Percentiles rank a stretch among this genome's conserved stretches.
These are phyloP conservation scores for Populus hybrid DNA, from an alignment of 441 rosid species.

Conservation along the genomic window DNA sequence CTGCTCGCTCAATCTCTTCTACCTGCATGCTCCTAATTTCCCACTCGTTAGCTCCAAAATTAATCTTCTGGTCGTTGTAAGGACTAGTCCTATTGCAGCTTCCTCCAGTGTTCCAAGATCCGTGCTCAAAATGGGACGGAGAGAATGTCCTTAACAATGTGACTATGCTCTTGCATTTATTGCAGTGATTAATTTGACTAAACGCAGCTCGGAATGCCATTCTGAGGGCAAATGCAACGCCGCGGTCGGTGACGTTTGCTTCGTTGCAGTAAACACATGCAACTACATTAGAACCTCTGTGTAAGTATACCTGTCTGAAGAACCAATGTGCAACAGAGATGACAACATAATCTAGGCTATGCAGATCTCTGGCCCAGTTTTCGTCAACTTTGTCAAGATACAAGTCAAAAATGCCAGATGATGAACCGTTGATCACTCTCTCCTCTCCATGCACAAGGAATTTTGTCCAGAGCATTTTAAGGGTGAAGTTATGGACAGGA, in stretches of 20 bases:
- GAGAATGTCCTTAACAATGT: conserved; percentile 73
- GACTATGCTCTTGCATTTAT: conserved; percentile 31
- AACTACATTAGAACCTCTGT: conserved; percentile 30
- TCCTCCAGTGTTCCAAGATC: conserved; percentile 78
- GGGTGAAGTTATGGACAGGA: conserved; percentile 55
- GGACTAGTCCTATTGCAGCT: conserved; percentile 60
- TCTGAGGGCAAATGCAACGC: conserved; percentile 37
- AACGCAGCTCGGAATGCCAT: conserved; percentile 45
- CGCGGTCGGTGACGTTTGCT: conserved; percentile 41
- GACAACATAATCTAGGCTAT: conserved; percentile 47
- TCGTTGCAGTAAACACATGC: conserved; percentile 70
- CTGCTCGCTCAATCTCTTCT: conserved; percentile 38
- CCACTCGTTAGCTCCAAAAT: conserved; percentile 35
- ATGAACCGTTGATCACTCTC: conserved; percentile 41
- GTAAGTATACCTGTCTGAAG: conserved; percentile 59
- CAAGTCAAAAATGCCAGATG: conserved; percentile 45
- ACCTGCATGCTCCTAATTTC: conserved; percentile 47
- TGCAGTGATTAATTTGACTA: conserved; percentile 33
- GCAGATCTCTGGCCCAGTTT: conserved; percentile 46
- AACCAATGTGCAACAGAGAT: conserved; percentile 83
- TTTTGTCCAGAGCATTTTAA: conserved; percentile 59
- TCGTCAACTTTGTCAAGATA: conserved; percentile 45
- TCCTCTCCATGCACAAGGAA: conserved; percentile 58
- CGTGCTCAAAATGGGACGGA: conserved; percentile 83
- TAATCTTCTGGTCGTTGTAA: conserved; percentile 20